These are phyloP conservation scores for Priceomyces medius DNA, from an alignment of 805 yeast genomes.

Conservation along the genomic window DNA sequence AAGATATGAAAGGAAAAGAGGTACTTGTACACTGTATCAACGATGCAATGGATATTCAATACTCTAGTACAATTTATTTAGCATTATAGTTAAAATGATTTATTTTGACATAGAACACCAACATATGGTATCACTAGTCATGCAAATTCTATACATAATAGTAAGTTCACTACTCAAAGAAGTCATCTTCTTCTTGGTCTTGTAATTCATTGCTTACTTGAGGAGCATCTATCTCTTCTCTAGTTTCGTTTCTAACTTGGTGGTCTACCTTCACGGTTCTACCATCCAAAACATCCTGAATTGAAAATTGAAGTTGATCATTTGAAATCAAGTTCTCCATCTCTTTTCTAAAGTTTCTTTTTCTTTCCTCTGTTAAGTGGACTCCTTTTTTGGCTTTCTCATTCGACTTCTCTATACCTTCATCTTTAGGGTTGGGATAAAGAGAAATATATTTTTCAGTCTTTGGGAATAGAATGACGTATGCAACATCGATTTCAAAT, in stretches of 20 bases:
- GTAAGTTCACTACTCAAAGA: slow-evolving; percentile 40
- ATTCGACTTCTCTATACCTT: slow-evolving; percentile 20
- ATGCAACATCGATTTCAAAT: slow-evolving; percentile 68
- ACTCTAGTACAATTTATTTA: slow-evolving; percentile 16
- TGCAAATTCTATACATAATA: slow-evolving; percentile 10
- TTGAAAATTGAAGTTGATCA: slow-evolving; percentile 52
- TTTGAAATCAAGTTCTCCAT: slow-evolving; percentile 52
- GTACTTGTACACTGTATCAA: slow-evolving; percentile 53
- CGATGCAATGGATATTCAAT: slow-evolving; percentile 64
- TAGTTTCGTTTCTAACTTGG: slow-evolving; percentile 12
- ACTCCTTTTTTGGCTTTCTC: slow-evolving; percentile 43
- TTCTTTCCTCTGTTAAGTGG: slow-evolving; percentile 41
- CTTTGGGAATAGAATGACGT: slow-evolving; percentile 74
- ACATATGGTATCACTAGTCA: slow-evolving; percentile 2
- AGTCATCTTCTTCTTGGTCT: slow-evolving; percentile 38
- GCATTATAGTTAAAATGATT: background rate
- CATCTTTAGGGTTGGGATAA: slow-evolving; percentile 50
- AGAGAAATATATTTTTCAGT: slow-evolving; percentile 77
- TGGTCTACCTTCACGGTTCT: slow-evolving; percentile 28
- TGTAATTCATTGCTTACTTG: slow-evolving; percentile 18
- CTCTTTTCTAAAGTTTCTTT: slow-evolving; percentile 46
- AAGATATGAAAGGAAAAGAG: slow-evolving; percentile 44
- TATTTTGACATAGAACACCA: background rate
- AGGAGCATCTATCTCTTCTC: slow-evolving; percentile 46
- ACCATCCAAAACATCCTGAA: slow-evolving; percentile 47